phyloP scores from a whole-genome alignment of 1,284 basidiomycete species.

The Boletus semigastroideus region DNA sequence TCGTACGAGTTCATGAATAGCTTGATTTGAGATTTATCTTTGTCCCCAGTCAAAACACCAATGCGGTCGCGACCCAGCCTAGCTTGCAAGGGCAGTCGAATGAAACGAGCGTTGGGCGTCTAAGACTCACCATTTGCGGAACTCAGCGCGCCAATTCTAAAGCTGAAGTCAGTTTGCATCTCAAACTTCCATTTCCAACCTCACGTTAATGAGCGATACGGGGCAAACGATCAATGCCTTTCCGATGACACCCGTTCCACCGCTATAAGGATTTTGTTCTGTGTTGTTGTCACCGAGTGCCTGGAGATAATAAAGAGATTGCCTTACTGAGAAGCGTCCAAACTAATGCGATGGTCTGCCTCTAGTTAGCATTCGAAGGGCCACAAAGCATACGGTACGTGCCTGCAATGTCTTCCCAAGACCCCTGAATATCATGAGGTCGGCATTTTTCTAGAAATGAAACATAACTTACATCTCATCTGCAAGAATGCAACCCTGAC shows the following conservation, averaged over 20 bases:
- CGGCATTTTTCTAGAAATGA: slow-evolving; percentile 6
- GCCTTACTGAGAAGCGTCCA: slow-evolving; percentile 85
- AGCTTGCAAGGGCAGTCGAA: slow-evolving; percentile 1
- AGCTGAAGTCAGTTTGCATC: slow-evolving; percentile 5
- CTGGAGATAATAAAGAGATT: background rate
- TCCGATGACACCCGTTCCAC: slow-evolving; percentile 54
- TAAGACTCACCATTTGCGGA: slow-evolving; percentile 79
- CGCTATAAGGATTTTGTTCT: slow-evolving; percentile 86
- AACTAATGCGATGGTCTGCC: slow-evolving; percentile 81
- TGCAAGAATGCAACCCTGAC: slow-evolving; percentile 92
- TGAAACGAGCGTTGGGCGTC: background rate
- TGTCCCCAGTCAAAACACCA: slow-evolving; percentile 80
- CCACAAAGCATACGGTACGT: slow-evolving; percentile 3
- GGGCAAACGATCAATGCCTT: slow-evolving; percentile 94
- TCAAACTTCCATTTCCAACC: slow-evolving; percentile 17
- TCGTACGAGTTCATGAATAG: slow-evolving; percentile 74
- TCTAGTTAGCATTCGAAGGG: slow-evolving; percentile 2
- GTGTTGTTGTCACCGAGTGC: slow-evolving; percentile 5
- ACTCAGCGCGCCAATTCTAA: slow-evolving; percentile 95
- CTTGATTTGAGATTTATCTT: slow-evolving; percentile 67
- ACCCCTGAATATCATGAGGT: slow-evolving; percentile 58
- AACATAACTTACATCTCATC: slow-evolving; percentile 78
- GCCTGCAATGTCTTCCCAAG: slow-evolving; percentile 92
- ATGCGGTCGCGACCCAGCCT: slow-evolving; percentile 81
- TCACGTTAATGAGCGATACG: slow-evolving; percentile 83